Evolutionary conservation across 2,329 filamentous ascomycete genomes (phyloP), one percentile per base, ranked within the genome.

Genomic region (Aspergillus jensenii): DNA sequence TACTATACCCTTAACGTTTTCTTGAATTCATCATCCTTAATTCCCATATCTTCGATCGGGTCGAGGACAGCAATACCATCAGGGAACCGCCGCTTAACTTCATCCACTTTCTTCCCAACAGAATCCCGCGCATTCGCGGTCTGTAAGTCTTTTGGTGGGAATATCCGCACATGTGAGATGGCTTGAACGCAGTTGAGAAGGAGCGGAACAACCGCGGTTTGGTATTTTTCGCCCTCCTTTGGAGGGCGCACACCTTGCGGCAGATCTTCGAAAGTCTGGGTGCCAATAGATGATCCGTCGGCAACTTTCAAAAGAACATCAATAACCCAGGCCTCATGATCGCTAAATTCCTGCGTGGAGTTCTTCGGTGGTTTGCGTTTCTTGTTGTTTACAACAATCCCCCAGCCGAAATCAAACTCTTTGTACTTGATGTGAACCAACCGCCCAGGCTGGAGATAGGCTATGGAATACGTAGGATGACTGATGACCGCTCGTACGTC

Each of bases 41-140:
- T 98, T 27, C 87, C 85, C 95, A 99, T 98, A 70, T 97, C 93
- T 74, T 98, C 93, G 40, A 99, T 88, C 0, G 95, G 95, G 68
- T 99, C 95, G 17, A 99, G 79, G 6, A 93, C 82, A 3, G 95
- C 89, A 56, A 99, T 80, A 3, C 95, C 95, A 70, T 99, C 95
- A 0, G 93, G 92, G 78, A 99, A 98, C 25, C 95, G 88, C 65
- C 87, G 87, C 75, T 90, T 85, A 15, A 96, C 88, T 74, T 98
- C 93, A 43, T 86, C 83, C 27, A 98, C 76, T 4, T 83, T 76
- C 69, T 88, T 90, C 55, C 84, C 82, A 33, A 89, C 81, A 1
- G 82, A 84, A 63, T 90, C 90, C 56, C 88, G 85, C 49, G 91
- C 85, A n/a, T 89, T 82, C 3, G 82, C 75, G 2, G 83, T 81